Evolutionary conservation across 2,329 filamentous ascomycete species (phyloP), one percentile per base, ranked within the genome.

Genomic region (Diaporthe sp.): DNA sequence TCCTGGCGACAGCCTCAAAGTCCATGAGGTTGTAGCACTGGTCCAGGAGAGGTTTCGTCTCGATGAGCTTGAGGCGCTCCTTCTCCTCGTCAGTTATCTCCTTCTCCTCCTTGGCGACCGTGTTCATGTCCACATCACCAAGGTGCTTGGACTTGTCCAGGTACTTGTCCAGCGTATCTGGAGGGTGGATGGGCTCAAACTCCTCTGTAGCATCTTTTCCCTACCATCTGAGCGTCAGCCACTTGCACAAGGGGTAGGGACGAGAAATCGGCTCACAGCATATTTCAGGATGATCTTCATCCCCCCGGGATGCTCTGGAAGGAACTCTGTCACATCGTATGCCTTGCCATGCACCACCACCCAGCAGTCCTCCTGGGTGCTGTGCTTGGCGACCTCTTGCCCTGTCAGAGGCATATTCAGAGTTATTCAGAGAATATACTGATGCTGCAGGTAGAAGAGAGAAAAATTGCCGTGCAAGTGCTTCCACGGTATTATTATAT

Each of bases 261-360:
- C 10, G 25, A 13, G 10, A 27, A 22, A 19, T 17, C 17, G 19
- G 78, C 88, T 76, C 81, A 90, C 89, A 39, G 96, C 96, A 85
- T 98, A 98, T 86, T 98, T 98, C 77, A 99, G 90, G 80, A 99
- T 98, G 82, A 98, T 97, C 81, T 96, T 97, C 78, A 92, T 89
- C 50, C 94, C 96, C 75, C 96, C 96, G 32, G 96, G 96, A 81
- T 98, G 95, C 83, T 97, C 94, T 92, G 94, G 93, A n/a, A 97
- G 84, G 82, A 97, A 97, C 56, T 96, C 94, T 5, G 95, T 97
- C 74, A 97, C 94, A 87, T 97, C 95, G 85, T 97, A 97, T 73
- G 92, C 94, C 84, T 94, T 94, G 75, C 94, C 90, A 84, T 97
- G 94, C 75, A 97, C 90, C 80, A 97, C 94, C 59, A 97, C 94